Conservation (phyloP, 2,329 filamentous ascomycete species). For the Beauveria australis region DNA sequence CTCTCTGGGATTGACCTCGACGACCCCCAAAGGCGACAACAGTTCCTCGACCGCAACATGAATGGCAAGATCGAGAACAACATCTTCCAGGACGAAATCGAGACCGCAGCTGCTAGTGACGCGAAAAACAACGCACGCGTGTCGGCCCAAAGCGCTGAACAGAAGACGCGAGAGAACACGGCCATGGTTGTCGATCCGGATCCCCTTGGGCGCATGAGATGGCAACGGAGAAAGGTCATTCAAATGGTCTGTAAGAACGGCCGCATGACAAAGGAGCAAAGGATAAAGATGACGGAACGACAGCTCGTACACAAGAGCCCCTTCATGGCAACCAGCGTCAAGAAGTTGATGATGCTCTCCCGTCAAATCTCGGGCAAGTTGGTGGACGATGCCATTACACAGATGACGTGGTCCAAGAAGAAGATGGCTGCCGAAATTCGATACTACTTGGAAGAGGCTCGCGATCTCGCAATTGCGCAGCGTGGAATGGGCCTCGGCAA, state of each 20-base stretch:
- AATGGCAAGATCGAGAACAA: conserved; percentile 43
- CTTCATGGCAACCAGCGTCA: conserved; percentile 73
- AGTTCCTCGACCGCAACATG: conserved; percentile 32
- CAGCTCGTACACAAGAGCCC: conserved; percentile 52
- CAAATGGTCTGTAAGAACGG: conserved; percentile 59
- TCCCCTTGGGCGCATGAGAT: conserved; percentile 61
- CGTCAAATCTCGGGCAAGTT: conserved; percentile 88
- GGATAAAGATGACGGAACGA: conserved; percentile 57
- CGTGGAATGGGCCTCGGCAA: conserved; percentile 74
- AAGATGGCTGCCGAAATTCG: conserved; percentile 75
- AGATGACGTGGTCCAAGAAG: conserved; percentile 96
- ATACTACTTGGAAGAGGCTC: conserved; percentile 71
- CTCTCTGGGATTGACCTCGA: conserved; percentile 28
- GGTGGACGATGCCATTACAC: conserved; percentile 85
- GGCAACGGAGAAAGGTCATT: conserved; percentile 79
- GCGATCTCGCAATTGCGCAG: conserved; percentile 69
- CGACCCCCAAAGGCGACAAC: conserved; percentile 32
- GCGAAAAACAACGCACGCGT: conserved; percentile 16
- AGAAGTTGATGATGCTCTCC: conserved; percentile 83
- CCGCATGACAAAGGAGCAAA: conserved; percentile 47
- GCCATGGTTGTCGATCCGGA: conserved; percentile 64
- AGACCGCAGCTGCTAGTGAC: conserved; percentile 32
- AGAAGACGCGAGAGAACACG: conserved; percentile 41
- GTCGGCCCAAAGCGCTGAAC: not conserved
- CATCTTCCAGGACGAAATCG: conserved; percentile 54